Conservation (phyloP, 352 stramenopile species). For the Phytophthora palmivora region DNA sequence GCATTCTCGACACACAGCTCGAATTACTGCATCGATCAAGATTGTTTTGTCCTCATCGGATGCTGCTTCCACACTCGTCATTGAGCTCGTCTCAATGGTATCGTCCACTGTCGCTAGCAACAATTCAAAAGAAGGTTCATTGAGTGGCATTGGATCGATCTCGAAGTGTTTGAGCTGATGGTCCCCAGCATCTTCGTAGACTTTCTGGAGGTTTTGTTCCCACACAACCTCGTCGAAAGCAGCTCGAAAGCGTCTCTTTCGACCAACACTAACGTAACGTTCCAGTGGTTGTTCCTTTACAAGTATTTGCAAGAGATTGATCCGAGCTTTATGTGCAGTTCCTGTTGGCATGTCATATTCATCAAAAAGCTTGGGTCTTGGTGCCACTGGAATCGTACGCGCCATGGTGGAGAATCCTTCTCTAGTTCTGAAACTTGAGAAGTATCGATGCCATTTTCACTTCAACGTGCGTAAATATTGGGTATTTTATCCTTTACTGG, state of each 20-base stretch:
- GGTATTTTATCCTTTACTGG: neutral
- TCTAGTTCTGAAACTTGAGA: too few relatives aligned
- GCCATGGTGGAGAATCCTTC: constrained; percentile 4
- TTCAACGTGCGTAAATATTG: constrained; percentile 5
- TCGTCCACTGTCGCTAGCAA: constrained; percentile 14
- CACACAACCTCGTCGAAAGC: constrained; percentile 22
- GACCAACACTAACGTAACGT: constrained; percentile 1
- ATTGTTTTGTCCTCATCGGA: constrained; percentile 13
- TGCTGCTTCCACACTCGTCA: constrained; percentile 5
- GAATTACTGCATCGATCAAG: constrained; percentile 22
- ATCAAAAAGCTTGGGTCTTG: constrained; percentile 23
- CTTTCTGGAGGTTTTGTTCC: constrained; percentile 14
- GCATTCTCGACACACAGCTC: constrained; percentile 19
- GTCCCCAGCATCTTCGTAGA: constrained; percentile 8
- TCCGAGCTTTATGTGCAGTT: constrained; percentile 19
- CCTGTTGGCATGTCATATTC: constrained; percentile 22
- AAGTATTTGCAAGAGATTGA: constrained; percentile 12
- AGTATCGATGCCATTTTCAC: neutral
- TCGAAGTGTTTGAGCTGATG: constrained; percentile 14
- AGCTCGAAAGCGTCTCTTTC: constrained; percentile 23
- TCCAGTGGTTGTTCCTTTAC: constrained; percentile 17
- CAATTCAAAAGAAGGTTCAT: constrained; percentile 14
- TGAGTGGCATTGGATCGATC: constrained; percentile 24
- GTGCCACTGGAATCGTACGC: constrained; percentile 8
- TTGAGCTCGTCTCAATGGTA: constrained; percentile 21